Evolutionary conservation across 2,329 filamentous ascomycete genomes (phyloP).

Genomic region (Thielaviopsis populi): DNA sequence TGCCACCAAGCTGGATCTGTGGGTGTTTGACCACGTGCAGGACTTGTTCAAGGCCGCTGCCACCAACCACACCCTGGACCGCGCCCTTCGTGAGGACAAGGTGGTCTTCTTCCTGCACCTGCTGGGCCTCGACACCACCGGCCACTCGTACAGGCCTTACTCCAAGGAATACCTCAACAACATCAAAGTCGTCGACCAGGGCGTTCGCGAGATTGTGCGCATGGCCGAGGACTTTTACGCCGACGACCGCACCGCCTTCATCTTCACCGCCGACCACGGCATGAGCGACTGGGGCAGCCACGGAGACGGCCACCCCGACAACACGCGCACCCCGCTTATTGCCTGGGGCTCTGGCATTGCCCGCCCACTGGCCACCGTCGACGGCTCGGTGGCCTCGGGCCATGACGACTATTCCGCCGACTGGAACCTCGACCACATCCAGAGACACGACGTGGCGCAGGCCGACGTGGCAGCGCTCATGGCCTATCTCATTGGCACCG

Average conservation of each 20-base stretch:
- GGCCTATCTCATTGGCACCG: conserved; percentile 75
- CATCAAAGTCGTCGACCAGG: conserved; percentile 83
- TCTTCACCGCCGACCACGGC: conserved; percentile 95
- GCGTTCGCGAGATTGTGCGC: conserved; percentile 68
- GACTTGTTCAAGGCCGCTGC: conserved; percentile 68
- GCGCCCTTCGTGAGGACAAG: conserved; percentile 64
- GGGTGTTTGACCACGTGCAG: conserved; percentile 93
- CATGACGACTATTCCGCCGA: conserved; percentile 87
- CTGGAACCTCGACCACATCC: conserved; percentile 68
- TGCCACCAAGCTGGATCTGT: conserved; percentile 67
- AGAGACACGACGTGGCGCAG: conserved; percentile 81
- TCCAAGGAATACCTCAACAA: conserved; percentile 92
- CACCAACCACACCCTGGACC: conserved; percentile 59
- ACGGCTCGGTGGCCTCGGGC: conserved; percentile 46
- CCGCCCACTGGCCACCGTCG: conserved; percentile 45
- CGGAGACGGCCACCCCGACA: conserved; percentile 92
- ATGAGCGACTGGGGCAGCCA: conserved; percentile 99
- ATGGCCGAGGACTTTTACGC: conserved; percentile 75
- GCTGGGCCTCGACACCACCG: conserved; percentile 78
- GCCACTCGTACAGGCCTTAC: conserved; percentile 76
- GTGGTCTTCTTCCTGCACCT: conserved; percentile 91
- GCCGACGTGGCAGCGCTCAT: conserved; percentile 91
- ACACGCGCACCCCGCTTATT: conserved; percentile 85
- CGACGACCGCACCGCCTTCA: conserved; percentile 74
- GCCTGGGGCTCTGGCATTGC: conserved; percentile 88